Evolutionary conservation across 768 basidiomycete genomes (phyloP).

Genomic region (Lactarius vividus): DNA sequence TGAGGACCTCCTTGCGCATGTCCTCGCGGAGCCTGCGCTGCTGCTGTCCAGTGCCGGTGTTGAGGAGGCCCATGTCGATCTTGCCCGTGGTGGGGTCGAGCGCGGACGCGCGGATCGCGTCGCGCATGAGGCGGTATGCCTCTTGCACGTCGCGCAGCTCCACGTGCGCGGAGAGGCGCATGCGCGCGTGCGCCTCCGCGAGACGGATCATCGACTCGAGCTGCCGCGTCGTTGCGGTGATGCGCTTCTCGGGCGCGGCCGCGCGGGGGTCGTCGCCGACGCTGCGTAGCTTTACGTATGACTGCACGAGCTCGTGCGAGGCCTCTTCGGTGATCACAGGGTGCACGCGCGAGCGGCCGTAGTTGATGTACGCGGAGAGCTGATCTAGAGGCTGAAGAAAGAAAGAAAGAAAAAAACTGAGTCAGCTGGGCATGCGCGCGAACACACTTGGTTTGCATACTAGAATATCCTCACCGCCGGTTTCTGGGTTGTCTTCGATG

Average conservation of each 20-base stretch:
- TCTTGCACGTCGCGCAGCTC: slow-evolving; percentile 86
- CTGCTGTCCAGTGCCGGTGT: slow-evolving; percentile 87
- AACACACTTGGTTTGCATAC: slow-evolving; percentile 44
- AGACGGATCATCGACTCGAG: slow-evolving; percentile 96
- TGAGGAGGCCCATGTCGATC: slow-evolving; percentile 95
- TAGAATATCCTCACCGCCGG: slow-evolving; percentile 66
- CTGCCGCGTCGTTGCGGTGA: slow-evolving; percentile 97
- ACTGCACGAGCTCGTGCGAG: slow-evolving; percentile 74
- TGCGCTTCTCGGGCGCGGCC: slow-evolving; percentile 83
- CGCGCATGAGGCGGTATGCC: slow-evolving; percentile 92
- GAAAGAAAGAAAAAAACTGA: no score
- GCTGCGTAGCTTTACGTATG: slow-evolving; percentile 93
- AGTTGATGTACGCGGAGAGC: slow-evolving; percentile 92
- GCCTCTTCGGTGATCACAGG: slow-evolving; percentile 87
- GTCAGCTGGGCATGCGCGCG: neutral
- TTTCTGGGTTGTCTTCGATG: slow-evolving; percentile 81
- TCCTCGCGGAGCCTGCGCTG: slow-evolving; percentile 87
- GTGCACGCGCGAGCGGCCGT: slow-evolving; percentile 80
- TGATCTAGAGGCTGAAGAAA: slow-evolving; percentile 93
- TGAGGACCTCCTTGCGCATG: slow-evolving; percentile 78
- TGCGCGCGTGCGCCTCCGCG: slow-evolving; percentile 93
- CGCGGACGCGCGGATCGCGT: slow-evolving; percentile 90
- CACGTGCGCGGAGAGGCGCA: slow-evolving; percentile 89
- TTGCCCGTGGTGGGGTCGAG: slow-evolving; percentile 97
- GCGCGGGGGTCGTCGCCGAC: slow-evolving; percentile 86